These are phyloP conservation scores for Penicillium taxi DNA, from an alignment of 495 filamentous ascomycete species.

Conservation along the genomic window DNA sequence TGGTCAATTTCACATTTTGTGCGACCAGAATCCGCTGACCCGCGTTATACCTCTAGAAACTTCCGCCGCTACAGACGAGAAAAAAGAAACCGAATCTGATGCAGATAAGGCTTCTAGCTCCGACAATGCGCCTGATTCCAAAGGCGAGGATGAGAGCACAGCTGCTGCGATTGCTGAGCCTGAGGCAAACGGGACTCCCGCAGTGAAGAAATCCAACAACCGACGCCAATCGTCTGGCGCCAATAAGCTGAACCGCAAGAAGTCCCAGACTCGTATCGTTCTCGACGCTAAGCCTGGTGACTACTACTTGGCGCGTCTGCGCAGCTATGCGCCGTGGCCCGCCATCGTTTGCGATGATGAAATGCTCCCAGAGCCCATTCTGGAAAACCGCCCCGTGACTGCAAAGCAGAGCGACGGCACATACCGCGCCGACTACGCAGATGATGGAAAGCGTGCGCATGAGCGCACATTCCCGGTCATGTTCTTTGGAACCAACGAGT, in stretches of 20 bases:
- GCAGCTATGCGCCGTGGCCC: slow-evolving; percentile 86
- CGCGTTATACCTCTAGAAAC: slow-evolving; percentile 13
- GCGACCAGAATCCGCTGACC: slow-evolving; percentile 24
- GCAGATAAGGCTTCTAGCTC: slow-evolving; percentile 20
- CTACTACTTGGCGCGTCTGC: slow-evolving; percentile 77
- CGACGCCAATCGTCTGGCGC: slow-evolving; percentile 65
- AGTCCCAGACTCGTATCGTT: slow-evolving; percentile 59
- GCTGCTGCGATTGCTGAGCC: slow-evolving; percentile 20
- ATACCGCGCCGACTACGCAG: slow-evolving; percentile 73
- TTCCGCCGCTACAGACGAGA: slow-evolving; percentile 21
- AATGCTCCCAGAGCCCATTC: slow-evolving; percentile 69
- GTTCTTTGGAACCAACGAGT: slow-evolving; percentile 90
- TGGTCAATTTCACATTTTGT: slow-evolving; percentile 6
- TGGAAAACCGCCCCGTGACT: slow-evolving; percentile 69
- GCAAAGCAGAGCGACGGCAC: slow-evolving; percentile 71
- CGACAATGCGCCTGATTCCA: slow-evolving; percentile 25
- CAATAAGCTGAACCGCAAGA: slow-evolving; percentile 77
- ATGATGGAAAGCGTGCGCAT: slow-evolving; percentile 70
- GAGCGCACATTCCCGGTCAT: slow-evolving; percentile 88
- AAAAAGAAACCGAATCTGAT: slow-evolving; percentile 23
- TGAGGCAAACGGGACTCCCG: slow-evolving; percentile 40
- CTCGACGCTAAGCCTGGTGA: slow-evolving; percentile 77
- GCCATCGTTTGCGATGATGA: slow-evolving; percentile 84
- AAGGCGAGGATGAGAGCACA: slow-evolving; percentile 21
- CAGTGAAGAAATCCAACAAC: slow-evolving; percentile 33